Evolutionary conservation across 2,329 filamentous ascomycete species (phyloP).

Genomic region (Cylindrodendrum hubeiense): DNA sequence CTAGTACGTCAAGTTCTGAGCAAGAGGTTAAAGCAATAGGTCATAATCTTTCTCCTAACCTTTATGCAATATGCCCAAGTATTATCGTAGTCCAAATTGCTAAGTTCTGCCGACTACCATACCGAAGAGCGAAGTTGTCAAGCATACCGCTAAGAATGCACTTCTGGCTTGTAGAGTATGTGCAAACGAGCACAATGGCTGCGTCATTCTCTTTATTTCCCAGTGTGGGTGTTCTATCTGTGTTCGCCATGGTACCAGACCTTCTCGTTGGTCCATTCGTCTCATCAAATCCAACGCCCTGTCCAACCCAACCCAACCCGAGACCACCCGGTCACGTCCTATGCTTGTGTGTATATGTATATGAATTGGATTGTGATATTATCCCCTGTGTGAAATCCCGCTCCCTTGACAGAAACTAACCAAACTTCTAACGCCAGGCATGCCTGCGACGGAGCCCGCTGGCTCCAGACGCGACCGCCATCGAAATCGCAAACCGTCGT

Average conservation of each 20-base stretch:
- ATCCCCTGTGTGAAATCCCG: neutral
- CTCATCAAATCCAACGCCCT: constrained; percentile 18
- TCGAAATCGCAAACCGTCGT: neutral
- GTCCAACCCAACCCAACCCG: constrained; percentile 8
- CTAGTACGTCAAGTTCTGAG: too few species aligned
- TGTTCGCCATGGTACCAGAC: constrained; percentile 1
- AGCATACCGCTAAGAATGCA: too few species aligned
- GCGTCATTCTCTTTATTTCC: constrained; percentile 8
- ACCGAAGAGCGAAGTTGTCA: too few species aligned
- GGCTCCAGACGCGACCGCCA: neutral
- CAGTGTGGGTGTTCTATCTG: constrained; percentile 18
- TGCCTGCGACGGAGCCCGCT: neutral
- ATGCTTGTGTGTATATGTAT: constrained; percentile 16
- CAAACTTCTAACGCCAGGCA: constrained; percentile 19
- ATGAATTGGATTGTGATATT: constrained; percentile 1
- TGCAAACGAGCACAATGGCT: neutral
- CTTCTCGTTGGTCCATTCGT: neutral
- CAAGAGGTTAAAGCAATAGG: too few species aligned
- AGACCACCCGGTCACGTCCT: neutral
- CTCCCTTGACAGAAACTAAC: neutral
- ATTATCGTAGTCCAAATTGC: too few species aligned
- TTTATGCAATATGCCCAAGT: too few species aligned
- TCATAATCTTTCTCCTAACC: too few species aligned
- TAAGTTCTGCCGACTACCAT: too few species aligned
- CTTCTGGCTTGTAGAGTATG: too few species aligned